Percentiles rank a stretch among this genome's conserved stretches.
Evolutionary conservation across 2,329 filamentous ascomycete genomes (phyloP).

Genomic region (Coniochaeta sp.): DNA sequence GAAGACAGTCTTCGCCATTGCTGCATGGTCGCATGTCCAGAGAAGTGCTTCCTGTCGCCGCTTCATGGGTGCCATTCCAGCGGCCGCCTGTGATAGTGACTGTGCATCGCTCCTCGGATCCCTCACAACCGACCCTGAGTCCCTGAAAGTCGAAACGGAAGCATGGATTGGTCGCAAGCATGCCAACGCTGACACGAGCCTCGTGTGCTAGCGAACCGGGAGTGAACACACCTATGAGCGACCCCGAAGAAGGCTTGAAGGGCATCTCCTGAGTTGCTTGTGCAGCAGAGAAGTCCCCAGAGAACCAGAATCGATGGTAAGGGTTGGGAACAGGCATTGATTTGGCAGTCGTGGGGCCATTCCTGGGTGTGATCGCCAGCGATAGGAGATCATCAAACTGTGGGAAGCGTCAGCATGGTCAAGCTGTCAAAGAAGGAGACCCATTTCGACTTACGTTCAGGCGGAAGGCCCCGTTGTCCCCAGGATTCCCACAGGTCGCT

Average conservation of each 20-base stretch:
- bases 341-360: not conserved
- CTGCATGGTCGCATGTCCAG: constrained; percentile 21
- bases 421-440: not conserved
- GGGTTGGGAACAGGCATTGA: constrained; percentile 11
- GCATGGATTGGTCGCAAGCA: constrained; percentile 11
- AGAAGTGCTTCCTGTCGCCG: constrained; percentile 14
- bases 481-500: constrained; percentile 6
- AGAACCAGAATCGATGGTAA: constrained; percentile 24
- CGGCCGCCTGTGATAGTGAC: constrained; percentile 28
- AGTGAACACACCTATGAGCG: constrained; percentile 7
- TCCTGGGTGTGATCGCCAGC: not conserved
- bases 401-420: not conserved
- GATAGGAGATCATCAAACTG: constrained; percentile 15
- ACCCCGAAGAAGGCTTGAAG: constrained; percentile 16
- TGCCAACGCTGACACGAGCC: not conserved
- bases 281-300: constrained; percentile 23
- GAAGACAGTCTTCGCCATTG: constrained; percentile 17
- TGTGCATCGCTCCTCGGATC: constrained; percentile 20
- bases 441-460: constrained; percentile 9
- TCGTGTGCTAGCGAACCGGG: not conserved
- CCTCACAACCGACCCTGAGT: constrained; percentile 29
- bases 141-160: constrained; percentile 29
- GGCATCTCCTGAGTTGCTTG: constrained; percentile 13
- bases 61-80: constrained; percentile 15
- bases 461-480: constrained; percentile 5